Evolutionary conservation across 1,139 yeast genomes (phyloP).

Genomic region (Citeromyces hawaiiensis): DNA sequence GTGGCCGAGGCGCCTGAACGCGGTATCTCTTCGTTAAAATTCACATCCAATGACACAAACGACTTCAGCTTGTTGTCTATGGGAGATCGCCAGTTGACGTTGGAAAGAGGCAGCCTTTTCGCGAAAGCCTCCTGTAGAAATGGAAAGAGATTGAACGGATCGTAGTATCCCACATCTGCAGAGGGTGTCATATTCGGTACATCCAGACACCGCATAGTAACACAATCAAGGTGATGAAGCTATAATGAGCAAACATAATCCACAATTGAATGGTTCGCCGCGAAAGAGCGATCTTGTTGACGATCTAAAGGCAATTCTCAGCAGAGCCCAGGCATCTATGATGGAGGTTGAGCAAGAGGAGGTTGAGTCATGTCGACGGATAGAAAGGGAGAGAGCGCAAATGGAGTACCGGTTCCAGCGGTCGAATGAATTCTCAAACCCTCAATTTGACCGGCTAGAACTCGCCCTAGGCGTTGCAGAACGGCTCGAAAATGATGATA

Average conservation of each 20-base stretch:
- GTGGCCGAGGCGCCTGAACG: constrained; percentile 1
- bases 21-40: constrained; percentile 51
- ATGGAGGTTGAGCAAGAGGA: constrained; percentile 4
- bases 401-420: constrained; percentile 3
- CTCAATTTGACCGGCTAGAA: neutral
- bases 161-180: constrained; percentile 50
- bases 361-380: constrained; percentile 4
- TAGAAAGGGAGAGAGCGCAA: constrained; percentile 4
- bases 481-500: neutral
- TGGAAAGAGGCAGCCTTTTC: constrained; percentile 48
- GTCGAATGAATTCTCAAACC: neutral
- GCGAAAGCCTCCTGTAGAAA: constrained; percentile 19
- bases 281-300: constrained; percentile 4
- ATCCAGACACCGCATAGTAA: neutral
- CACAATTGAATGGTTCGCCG: constrained; percentile 4
- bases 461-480: neutral
- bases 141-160: constrained; percentile 65
- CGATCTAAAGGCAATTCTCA: neutral
- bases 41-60: constrained; percentile 47
- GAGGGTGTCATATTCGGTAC: constrained; percentile 3
- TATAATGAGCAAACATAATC: constrained; percentile 5
- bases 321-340: neutral
- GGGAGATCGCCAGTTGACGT: constrained; percentile 66
- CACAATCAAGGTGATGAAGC: constrained; percentile 7
- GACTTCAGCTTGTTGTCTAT: constrained; percentile 48